Evolutionary conservation across 352 stramenopile species (phyloP).

Genomic region (Globisporangium lucens): DNA sequence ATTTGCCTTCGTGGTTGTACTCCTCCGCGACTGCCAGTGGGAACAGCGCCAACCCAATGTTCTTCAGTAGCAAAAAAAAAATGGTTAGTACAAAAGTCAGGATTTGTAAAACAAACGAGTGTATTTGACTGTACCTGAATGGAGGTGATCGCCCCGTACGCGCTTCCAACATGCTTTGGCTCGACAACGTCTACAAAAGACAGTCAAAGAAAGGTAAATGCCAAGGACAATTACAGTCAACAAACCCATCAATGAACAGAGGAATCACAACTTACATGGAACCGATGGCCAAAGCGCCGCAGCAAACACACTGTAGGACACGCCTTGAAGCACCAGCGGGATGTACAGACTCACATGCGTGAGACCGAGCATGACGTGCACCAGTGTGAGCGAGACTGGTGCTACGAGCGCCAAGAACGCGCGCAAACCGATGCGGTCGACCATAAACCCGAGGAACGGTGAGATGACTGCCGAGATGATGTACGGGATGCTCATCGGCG

Average conservation of each 20-base stretch:
- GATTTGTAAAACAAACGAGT: neutral
- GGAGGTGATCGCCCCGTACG: slow-evolving; percentile 92
- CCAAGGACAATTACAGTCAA: neutral
- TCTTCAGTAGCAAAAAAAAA: slow-evolving; percentile 36
- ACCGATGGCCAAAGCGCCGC: slow-evolving; percentile 92
- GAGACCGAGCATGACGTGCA: slow-evolving; percentile 87
- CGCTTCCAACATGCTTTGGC: slow-evolving; percentile 84
- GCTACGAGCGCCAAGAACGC: slow-evolving; percentile 82
- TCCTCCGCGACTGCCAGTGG: slow-evolving; percentile 70
- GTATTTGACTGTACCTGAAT: slow-evolving; percentile 61
- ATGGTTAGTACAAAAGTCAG: neutral
- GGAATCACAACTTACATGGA: slow-evolving; percentile 36
- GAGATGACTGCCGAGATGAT: slow-evolving; percentile 90
- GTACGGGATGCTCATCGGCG: slow-evolving; percentile 92
- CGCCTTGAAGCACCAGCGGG: slow-evolving; percentile 87
- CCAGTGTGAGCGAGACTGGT: slow-evolving; percentile 74
- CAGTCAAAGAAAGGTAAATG: neutral
- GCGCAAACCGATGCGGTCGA: slow-evolving; percentile 87
- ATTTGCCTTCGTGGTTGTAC: slow-evolving; percentile 65
- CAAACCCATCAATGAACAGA: too few relatives aligned
- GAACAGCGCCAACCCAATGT: slow-evolving; percentile 79
- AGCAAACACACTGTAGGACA: slow-evolving; percentile 92
- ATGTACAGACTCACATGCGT: slow-evolving; percentile 72
- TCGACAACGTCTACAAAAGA: slow-evolving; percentile 74
- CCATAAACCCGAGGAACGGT: slow-evolving; percentile 88